Evolutionary conservation across 495 filamentous ascomycete genomes (phyloP), one percentile per base, ranked within the genome.

Genomic region (Neurospora intermedia): DNA sequence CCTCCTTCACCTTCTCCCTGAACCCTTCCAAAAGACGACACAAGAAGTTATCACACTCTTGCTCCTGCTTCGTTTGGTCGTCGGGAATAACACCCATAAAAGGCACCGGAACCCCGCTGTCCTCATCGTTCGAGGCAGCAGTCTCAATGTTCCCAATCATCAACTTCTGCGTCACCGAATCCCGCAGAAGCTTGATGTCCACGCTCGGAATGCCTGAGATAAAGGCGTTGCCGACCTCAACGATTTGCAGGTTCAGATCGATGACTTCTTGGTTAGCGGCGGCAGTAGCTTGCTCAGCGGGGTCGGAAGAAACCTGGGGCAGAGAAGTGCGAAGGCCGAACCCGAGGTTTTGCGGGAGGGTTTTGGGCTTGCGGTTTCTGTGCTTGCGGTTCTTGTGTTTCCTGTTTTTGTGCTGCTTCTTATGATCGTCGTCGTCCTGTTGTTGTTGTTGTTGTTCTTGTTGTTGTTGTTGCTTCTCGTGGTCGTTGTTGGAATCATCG

Each of bases 11-110:
- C 72, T 83, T 83, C 72, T 82, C 80, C 31, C 78, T 79, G 18
- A 85, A 72, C 40, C 82, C 74, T 11, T 83, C 81, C 75, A 81
- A 77, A 81, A 82, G 84, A 73, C 83, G 82, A 82, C 86, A 88
- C 43, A 87, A 16, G 9, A 80, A 27, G 23, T 81, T 83, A 23
- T 78, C 77, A 79, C 86, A 88, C 71, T 86, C 82, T 35, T 78
- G 75, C 3, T 48, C 39, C 31, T 70, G 35, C 4, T 11, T 41
- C 35, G 4, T 4, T 41, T 46, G 39, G 9, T 69, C 20, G 2
- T 69, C 20, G 6, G 54, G 54, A 18, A 15, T 27, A 18, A 62
- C 27, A 2, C 54, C 31, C 74, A 18, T 76, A 54, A n/a, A 70
- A 41, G 15, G 74, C 70, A 10, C 40, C 70, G 18, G 20, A 18